Conservation (phyloP, 768 basidiomycete genomes). For the Rhodotorula diobovata region DNA sequence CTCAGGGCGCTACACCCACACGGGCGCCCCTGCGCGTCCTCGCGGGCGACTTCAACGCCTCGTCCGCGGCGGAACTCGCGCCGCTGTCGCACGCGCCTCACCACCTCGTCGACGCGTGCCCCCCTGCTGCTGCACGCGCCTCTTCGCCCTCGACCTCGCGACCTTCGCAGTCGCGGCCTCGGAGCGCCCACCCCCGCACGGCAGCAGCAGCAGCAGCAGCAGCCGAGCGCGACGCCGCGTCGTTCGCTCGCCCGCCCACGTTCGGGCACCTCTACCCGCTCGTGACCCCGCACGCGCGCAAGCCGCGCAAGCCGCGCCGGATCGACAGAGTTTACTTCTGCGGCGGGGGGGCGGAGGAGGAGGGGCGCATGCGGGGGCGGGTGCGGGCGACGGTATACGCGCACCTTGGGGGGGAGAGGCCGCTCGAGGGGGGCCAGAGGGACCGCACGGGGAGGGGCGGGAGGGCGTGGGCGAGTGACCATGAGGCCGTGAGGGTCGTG, state of each 20-base stretch:
- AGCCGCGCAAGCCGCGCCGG: conserved; percentile 31
- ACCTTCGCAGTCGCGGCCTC: too few relatives aligned
- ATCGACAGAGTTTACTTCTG: conserved; percentile 30
- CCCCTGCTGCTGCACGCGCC: neutral
- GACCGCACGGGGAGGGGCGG: conserved; percentile 1
- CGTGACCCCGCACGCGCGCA: neutral
- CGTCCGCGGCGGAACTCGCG: conserved; percentile 19
- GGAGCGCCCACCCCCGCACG: too few relatives aligned
- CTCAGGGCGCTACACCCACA: neutral
- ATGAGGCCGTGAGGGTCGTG: conserved; percentile 4
- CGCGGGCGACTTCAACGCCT: conserved; percentile 32
- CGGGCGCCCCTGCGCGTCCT: neutral
- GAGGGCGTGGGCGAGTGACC: neutral
- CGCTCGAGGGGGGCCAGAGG: neutral
- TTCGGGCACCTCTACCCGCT: conserved; percentile 38
- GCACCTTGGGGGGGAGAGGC: neutral
- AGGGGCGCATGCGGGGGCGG: too few relatives aligned
- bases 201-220: neutral
- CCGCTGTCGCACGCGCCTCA: conserved; percentile 2
- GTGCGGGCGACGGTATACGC: neutral
- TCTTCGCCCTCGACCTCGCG: too few relatives aligned
- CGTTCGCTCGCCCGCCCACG: conserved; percentile 24
- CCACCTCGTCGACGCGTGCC: neutral
- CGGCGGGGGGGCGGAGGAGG: too few relatives aligned
- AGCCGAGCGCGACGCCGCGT: neutral